Conservation (phyloP, 176 grass and related monocot species). For the Zea mays region DNA sequence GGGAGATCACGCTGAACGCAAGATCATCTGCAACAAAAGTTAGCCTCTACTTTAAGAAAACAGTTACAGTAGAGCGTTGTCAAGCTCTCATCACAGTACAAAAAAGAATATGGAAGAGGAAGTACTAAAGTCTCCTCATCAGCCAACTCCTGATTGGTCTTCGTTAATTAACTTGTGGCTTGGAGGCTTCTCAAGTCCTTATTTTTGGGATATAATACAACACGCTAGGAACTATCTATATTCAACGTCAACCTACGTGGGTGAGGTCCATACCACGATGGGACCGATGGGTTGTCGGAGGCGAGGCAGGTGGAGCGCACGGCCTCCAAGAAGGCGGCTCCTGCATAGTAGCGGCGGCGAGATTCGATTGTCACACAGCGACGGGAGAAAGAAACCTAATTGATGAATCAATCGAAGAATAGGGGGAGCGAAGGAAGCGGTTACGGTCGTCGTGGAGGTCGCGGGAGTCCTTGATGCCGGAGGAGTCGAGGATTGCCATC, state of each 20-base stretch:
- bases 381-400: constrained; percentile 17
- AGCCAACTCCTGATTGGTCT: background rate
- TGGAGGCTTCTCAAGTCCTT: too few relatives aligned
- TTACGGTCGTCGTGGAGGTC: constrained; percentile 89
- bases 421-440: background rate
- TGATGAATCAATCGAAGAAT: background rate
- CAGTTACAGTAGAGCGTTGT: background rate
- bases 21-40: background rate
- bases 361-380: background rate
- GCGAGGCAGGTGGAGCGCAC: constrained; percentile 64
- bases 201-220: too few relatives aligned
- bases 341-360: constrained; percentile 38
- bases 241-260: too few relatives aligned
- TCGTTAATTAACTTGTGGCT: background rate
- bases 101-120: background rate
- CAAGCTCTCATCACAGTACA: background rate
- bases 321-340: constrained; percentile 70
- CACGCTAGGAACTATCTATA: too few relatives aligned
- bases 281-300: constrained; percentile 42
- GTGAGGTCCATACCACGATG: constrained; percentile 57
- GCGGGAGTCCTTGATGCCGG: constrained; percentile 72
- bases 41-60: background rate
- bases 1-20: background rate
- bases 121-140: background rate
- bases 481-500: constrained; percentile 86